These are phyloP conservation scores for Herpetomonas samuelpessoai DNA, from an alignment of 208 protist genomes.

Conservation along the genomic window DNA sequence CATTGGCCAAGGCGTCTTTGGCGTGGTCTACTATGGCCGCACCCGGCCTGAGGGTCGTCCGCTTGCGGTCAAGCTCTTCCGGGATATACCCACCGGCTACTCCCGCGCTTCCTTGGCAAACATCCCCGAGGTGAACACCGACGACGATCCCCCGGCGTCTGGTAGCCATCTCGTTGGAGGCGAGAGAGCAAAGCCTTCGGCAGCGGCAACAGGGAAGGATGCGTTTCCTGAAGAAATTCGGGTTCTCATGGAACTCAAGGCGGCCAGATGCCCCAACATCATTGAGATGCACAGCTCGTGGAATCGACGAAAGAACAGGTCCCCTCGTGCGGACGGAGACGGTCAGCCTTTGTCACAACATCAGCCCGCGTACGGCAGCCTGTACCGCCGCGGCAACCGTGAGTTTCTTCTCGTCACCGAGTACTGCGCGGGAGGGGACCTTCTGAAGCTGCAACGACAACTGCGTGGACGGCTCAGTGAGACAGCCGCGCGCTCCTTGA, in stretches of 20 bases:
- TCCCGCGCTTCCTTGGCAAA: background rate
- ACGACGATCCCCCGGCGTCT: background rate
- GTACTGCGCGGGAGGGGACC: conserved; percentile 61
- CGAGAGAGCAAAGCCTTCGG: too few species aligned
- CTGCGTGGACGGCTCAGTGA: conserved; percentile 8
- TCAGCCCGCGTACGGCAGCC: conserved; percentile 4
- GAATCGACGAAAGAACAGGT: conserved; percentile 13
- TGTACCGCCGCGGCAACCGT: conserved; percentile 8
- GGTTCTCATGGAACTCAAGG: conserved; percentile 29
- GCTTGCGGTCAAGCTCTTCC: conserved; percentile 58
- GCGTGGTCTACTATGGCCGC: conserved; percentile 44
- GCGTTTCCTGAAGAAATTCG: conserved; percentile 19
- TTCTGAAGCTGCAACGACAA: conserved; percentile 12
- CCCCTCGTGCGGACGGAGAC: too few species aligned
- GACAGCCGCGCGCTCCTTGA: conserved; percentile 35
- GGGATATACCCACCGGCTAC: conserved; percentile 12
- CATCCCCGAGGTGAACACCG: background rate
- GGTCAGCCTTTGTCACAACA: too few species aligned
- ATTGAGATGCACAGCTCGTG: conserved; percentile 24
- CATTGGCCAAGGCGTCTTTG: conserved; percentile 55
- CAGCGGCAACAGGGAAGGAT: background rate
- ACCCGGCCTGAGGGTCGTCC: conserved; percentile 14
- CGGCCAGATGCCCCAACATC: conserved; percentile 38
- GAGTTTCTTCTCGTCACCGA: conserved; percentile 51
- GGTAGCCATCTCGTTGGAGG: background rate